Conservation (phyloP, 768 basidiomycete species). For the Pulveroboletus sp. region DNA sequence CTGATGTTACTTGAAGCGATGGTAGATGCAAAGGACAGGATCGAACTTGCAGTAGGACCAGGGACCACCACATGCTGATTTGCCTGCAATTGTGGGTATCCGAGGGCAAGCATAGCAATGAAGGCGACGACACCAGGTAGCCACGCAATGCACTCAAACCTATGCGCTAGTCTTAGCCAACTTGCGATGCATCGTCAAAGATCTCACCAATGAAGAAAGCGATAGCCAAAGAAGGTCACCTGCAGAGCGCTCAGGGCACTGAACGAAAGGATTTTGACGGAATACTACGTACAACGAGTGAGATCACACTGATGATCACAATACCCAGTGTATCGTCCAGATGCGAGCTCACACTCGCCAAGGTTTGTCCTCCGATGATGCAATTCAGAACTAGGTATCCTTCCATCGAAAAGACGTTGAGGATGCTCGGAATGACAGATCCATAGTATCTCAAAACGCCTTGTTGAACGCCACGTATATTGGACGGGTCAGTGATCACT, state of each 20-base stretch:
- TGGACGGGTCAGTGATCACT: slow-evolving; percentile 7
- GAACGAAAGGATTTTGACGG: neutral
- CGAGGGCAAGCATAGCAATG: slow-evolving; percentile 59
- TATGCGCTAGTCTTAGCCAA: slow-evolving; percentile 15
- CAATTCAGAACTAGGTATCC: slow-evolving; percentile 57
- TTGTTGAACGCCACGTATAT: neutral
- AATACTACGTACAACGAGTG: slow-evolving; percentile 24
- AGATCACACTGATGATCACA: slow-evolving; percentile 30
- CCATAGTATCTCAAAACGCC: slow-evolving; percentile 34
- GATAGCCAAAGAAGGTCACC: slow-evolving; percentile 64
- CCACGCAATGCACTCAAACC: slow-evolving; percentile 77
- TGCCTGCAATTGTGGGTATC: slow-evolving; percentile 57
- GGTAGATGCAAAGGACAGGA: slow-evolving; percentile 44
- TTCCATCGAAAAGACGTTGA: slow-evolving; percentile 48
- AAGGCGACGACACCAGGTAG: slow-evolving; percentile 70
- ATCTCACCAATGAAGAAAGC: slow-evolving; percentile 52
- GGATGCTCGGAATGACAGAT: slow-evolving; percentile 36
- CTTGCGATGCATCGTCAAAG: neutral
- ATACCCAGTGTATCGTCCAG: slow-evolving; percentile 30
- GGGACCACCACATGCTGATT: slow-evolving; percentile 36
- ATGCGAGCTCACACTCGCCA: slow-evolving; percentile 42
- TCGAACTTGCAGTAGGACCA: slow-evolving; percentile 29
- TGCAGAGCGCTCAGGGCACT: slow-evolving; percentile 14
- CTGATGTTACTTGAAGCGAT: slow-evolving; percentile 42
- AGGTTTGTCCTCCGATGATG: slow-evolving; percentile 59